Base-by-base conservation (phyloP, 495 filamentous ascomycete species). In the Tuber brumale region DNA sequence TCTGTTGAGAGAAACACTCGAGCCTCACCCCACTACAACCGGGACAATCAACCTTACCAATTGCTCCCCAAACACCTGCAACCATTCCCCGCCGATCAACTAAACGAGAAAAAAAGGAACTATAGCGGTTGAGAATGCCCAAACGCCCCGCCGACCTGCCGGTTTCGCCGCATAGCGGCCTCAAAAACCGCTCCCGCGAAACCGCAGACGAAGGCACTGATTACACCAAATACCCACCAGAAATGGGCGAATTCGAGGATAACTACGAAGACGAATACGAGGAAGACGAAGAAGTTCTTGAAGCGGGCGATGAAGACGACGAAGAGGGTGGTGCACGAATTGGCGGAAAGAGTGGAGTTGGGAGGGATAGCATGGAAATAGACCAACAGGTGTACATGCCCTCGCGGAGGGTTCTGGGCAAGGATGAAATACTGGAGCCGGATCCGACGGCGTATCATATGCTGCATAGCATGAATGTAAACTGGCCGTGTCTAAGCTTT, bases 191-290 rank as follows among this genome's bases (percentile, higher is more conserved):
- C 70, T 72, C 74, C 42, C 81, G 77, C 74, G 81, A 76, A 74
- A 70, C 74, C 5, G 70, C 70, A 21, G 71, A 69, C 18, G 51
- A 72, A 10, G 57, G 70, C 18, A 35, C 41, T 14, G 43, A 76
- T 57, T 23, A 43, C 27, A 31, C 75, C 0, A 12, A 35, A n/a
- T 73, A 72, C 21, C 76, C 74, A 6, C 71, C 74, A 79, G 92
- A 94, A 72, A 91, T 91, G 85, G 92, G 92, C 82, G 93, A 95
- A 76, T 97, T 97, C 77, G 95, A 97, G 84, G 95, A 98, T 85
- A 93, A 97, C 79, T 98, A 91, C 77, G 95, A 97, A 84, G 95
- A 97, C 81, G 95, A 98, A 81, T 98, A 93, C 81, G 94, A 97
- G 86, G 97, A 93, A 81, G 95, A 97, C 79, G 94, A 97, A 82